phyloP scores from a whole-genome alignment of 192 early-diverging fungal genomes.

The Linnemannia exigua region DNA sequence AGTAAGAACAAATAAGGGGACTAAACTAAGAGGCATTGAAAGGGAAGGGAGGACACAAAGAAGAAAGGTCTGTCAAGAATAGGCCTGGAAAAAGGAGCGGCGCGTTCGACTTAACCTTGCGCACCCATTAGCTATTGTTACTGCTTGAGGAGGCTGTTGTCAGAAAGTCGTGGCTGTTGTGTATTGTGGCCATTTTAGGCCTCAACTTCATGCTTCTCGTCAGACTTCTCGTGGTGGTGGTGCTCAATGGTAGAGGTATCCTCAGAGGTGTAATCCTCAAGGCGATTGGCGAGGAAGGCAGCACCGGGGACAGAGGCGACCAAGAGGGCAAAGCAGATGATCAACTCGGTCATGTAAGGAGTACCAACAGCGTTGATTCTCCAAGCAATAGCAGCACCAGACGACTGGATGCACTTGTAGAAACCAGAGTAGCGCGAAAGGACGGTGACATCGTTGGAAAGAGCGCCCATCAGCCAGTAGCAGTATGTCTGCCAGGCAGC shows the following conservation, averaged over 20 bases:
- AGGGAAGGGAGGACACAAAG: neutral
- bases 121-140: neutral
- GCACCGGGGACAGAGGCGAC: slow-evolving; percentile 19
- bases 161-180: no score
- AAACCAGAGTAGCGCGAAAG: slow-evolving; percentile 80
- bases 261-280: slow-evolving; percentile 19
- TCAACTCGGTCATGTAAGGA: slow-evolving; percentile 16
- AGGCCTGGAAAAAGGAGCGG: neutral
- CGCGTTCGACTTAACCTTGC: neutral
- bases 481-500: slow-evolving; percentile 76
- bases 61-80: neutral
- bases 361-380: slow-evolving; percentile 65
- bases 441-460: slow-evolving; percentile 80
- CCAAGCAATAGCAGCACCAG: slow-evolving; percentile 74
- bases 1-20: neutral
- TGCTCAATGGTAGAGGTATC: neutral
- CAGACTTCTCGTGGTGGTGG: neutral
- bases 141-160: neutral
- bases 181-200: neutral
- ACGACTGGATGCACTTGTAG: slow-evolving; percentile 90
- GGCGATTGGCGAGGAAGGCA: slow-evolving; percentile 4
- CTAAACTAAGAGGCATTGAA: neutral
- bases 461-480: slow-evolving; percentile 88
- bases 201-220: neutral
- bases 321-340: slow-evolving; percentile 33